Conservation (phyloP, 2,329 filamentous ascomycete species). For the Coniochaeta ligniaria region DNA sequence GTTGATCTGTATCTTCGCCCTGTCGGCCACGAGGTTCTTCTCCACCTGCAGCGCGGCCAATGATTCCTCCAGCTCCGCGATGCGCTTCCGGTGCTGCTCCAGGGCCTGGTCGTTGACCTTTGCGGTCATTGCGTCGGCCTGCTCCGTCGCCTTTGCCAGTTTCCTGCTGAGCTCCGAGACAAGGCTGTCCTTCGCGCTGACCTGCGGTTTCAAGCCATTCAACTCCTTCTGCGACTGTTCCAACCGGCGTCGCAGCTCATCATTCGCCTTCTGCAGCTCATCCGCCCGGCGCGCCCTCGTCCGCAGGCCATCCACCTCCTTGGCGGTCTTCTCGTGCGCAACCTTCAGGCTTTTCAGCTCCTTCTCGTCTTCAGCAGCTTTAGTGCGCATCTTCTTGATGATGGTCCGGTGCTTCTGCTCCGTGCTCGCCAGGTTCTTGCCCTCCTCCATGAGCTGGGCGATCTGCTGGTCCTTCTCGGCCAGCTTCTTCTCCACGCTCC, state of each 20-base stretch:
- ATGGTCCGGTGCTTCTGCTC: slow-evolving; percentile 79
- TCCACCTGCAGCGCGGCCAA: slow-evolving; percentile 66
- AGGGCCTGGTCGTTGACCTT: slow-evolving; percentile 62
- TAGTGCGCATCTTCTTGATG: slow-evolving; percentile 72
- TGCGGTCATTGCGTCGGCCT: slow-evolving; percentile 59
- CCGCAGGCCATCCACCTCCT: slow-evolving; percentile 39
- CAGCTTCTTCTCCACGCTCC: slow-evolving; percentile 68
- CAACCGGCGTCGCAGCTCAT: slow-evolving; percentile 46
- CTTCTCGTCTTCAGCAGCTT: slow-evolving; percentile 59
- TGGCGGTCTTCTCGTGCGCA: slow-evolving; percentile 50
- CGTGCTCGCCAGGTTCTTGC: slow-evolving; percentile 75
- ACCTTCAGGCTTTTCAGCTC: slow-evolving; percentile 51
- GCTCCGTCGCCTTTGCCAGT: slow-evolving; percentile 58
- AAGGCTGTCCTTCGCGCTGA: slow-evolving; percentile 54
- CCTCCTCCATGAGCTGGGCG: slow-evolving; percentile 83
- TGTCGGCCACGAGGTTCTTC: slow-evolving; percentile 64
- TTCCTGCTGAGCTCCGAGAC: slow-evolving; percentile 65
- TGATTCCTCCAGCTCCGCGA: slow-evolving; percentile 47
- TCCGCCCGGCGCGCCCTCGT: slow-evolving; percentile 41
- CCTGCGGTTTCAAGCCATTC: slow-evolving; percentile 48
- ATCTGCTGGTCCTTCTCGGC: slow-evolving; percentile 90
- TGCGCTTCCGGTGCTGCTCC: slow-evolving; percentile 51
- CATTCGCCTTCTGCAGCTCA: slow-evolving; percentile 48
- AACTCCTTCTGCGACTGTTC: slow-evolving; percentile 50
- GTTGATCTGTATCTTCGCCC: slow-evolving; percentile 57